These are phyloP conservation scores for Nigrospora oryzae DNA, from an alignment of 2,329 filamentous ascomycete genomes.

Conservation along the genomic window DNA sequence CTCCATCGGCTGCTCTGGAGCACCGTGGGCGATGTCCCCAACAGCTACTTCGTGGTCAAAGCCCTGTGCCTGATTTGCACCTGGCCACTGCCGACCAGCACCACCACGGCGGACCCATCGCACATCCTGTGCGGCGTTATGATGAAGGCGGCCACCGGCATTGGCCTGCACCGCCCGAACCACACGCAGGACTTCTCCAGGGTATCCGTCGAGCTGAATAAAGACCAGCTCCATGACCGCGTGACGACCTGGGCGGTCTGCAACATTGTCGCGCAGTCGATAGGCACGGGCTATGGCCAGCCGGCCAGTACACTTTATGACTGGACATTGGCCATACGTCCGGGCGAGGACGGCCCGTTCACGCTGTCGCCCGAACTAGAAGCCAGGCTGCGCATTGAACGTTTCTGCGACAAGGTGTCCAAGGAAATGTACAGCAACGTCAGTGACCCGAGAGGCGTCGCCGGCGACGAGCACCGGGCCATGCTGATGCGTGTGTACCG, in stretches of 20 bases:
- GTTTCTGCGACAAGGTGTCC: slow-evolving; percentile 69
- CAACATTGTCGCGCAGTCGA: slow-evolving; percentile 74
- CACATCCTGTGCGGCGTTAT: slow-evolving; percentile 76
- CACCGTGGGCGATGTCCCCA: slow-evolving; percentile 68
- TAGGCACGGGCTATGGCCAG: slow-evolving; percentile 78
- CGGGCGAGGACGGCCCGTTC: slow-evolving; percentile 51
- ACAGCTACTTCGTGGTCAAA: slow-evolving; percentile 74
- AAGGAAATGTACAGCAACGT: slow-evolving; percentile 74
- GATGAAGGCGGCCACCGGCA: slow-evolving; percentile 81
- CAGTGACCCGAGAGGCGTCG: slow-evolving; percentile 61
- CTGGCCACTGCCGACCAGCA: slow-evolving; percentile 77
- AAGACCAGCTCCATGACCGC: slow-evolving; percentile 71
- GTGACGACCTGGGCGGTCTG: slow-evolving; percentile 78
- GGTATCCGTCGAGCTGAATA: slow-evolving; percentile 65
- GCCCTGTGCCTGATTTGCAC: slow-evolving; percentile 72
- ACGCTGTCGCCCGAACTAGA: slow-evolving; percentile 55
- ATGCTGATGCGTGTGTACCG: slow-evolving; percentile 60
- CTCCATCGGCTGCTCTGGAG: slow-evolving; percentile 68
- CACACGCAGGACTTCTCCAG: slow-evolving; percentile 78
- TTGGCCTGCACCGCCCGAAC: slow-evolving; percentile 71
- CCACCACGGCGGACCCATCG: slow-evolving; percentile 70
- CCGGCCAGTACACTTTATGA: slow-evolving; percentile 72
- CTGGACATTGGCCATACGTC: slow-evolving; percentile 58
- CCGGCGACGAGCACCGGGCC: slow-evolving; percentile 57
- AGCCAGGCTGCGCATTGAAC: slow-evolving; percentile 61